phyloP scores from a whole-genome alignment of 176 grass and related monocot genomes.

The Bromus sterilis region DNA sequence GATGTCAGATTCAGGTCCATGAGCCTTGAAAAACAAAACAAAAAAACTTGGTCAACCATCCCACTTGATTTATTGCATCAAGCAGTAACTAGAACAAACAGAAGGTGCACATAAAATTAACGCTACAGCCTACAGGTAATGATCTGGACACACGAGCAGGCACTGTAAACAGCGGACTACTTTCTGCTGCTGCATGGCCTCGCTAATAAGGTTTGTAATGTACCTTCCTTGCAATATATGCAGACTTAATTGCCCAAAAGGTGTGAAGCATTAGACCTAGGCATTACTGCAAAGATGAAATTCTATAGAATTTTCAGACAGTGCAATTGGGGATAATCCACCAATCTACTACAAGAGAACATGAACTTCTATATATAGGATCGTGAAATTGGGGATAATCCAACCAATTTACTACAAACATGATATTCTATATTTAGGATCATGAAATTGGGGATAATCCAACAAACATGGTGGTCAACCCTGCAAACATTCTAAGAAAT shows the following conservation, averaged over 20 bases:
- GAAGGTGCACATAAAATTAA: neutral
- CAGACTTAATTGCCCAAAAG: neutral
- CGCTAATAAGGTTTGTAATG: neutral
- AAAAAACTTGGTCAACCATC: neutral
- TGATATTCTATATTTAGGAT: neutral
- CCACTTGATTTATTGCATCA: neutral
- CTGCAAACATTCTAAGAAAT: neutral
- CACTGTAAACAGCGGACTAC: neutral
- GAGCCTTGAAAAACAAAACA: conserved; percentile 37
- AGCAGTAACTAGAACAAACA: neutral
- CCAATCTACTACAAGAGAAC: neutral
- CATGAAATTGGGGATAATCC: neutral
- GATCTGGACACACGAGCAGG: neutral
- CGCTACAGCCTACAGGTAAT: neutral
- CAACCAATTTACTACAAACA: neutral
- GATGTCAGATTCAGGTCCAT: conserved; percentile 73
- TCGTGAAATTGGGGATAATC: neutral
- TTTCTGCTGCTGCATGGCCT: neutral
- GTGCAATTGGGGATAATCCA: neutral
- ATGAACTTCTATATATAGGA: neutral
- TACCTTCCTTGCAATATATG: neutral
- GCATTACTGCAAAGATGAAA: neutral
- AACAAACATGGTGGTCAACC: neutral
- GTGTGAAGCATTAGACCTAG: neutral
- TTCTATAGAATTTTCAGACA: neutral